Evolutionary conservation across 2,329 filamentous ascomycete genomes (phyloP).

Genomic region (Byssoonygena ceratinophila): DNA sequence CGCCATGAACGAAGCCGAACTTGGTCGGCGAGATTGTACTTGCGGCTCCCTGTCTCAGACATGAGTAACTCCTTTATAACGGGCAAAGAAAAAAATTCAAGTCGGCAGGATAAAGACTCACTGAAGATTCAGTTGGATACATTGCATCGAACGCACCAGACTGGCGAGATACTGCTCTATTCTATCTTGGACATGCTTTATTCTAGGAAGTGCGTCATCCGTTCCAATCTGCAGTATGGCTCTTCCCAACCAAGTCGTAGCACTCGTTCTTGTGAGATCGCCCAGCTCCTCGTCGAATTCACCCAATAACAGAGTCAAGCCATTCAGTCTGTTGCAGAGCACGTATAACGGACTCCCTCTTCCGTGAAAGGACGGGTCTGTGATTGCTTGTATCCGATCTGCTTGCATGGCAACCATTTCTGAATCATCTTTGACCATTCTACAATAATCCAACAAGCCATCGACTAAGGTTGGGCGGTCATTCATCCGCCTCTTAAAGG

Average conservation of each 20-base stretch:
- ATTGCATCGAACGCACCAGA: constrained; percentile 2
- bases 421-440: constrained; percentile 3
- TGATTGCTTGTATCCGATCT: constrained; percentile 2
- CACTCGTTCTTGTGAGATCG: constrained; percentile 5
- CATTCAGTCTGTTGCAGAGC: constrained; percentile 4
- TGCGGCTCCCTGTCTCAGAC: background rate
- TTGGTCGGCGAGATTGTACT: background rate
- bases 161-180: constrained; percentile 4
- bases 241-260: constrained; percentile 6
- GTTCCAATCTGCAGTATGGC: constrained; percentile 4
- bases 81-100: no score
- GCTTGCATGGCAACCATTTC: constrained; percentile 1
- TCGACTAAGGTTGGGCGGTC: constrained; percentile 5
- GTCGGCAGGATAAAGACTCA: constrained; percentile 4
- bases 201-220: constrained; percentile 8
- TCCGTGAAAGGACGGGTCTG: constrained; percentile 2
- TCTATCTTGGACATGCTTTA: constrained; percentile 2
- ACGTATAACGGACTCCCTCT: background rate
- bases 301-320: background rate
- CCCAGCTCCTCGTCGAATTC: constrained; percentile 9
- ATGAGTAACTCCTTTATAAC: background rate
- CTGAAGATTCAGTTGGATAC: background rate
- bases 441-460: constrained; percentile 6
- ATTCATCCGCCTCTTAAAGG: constrained; percentile 4
- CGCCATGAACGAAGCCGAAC: background rate